Evolutionary conservation across 352 stramenopile species (phyloP), one percentile per base, ranked within the genome.

Genomic region (Pythium brachiatum): DNA sequence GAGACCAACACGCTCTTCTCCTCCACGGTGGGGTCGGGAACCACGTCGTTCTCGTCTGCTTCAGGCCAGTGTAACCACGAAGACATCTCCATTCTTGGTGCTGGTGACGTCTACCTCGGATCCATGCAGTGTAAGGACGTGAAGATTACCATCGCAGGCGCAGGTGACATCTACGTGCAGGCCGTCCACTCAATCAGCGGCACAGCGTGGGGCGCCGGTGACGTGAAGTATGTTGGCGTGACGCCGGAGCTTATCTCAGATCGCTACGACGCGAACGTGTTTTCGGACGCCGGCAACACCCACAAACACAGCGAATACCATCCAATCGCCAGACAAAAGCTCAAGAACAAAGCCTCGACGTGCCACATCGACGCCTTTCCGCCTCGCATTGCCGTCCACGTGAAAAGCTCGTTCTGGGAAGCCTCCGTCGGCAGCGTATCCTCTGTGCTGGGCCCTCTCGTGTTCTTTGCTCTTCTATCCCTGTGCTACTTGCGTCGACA

Each of bases 151-250:
- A 31, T 70, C 52, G 57, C 57, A 2, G 57, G 57, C 2, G 23
- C 41, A 16, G 64, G 64, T 34, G 57, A 66, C 32, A 26, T 63
- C 16, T 51, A 54, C 57, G 53, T 70, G 1, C 57, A 60, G 34
- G 57, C 57, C 18, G 29, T 51, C n/a, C 20, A 64, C 5, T 62
- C 57, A 15, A 66, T 70, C 44, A 39, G 15, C 1, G 62, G 62
- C 31, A 51, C 55, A 20, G 47, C 51, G 13, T 64, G 51, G 38
- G 66, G 69, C n/a, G 23, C 27, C 1, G 69, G 69, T 1, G 57
- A 62, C n/a, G 54, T 76, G 47, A 60, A 64, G 31, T 75, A 68
- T 34, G 51, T 75, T 0, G 69, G 69, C 23, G 6, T 25, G 0
- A 47, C 43, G 20, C 69, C 69, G 16, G 31, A 53, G 52, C 52